phyloP scores from a whole-genome alignment of 768 basidiomycete species.

The Pluteus cervinus region DNA sequence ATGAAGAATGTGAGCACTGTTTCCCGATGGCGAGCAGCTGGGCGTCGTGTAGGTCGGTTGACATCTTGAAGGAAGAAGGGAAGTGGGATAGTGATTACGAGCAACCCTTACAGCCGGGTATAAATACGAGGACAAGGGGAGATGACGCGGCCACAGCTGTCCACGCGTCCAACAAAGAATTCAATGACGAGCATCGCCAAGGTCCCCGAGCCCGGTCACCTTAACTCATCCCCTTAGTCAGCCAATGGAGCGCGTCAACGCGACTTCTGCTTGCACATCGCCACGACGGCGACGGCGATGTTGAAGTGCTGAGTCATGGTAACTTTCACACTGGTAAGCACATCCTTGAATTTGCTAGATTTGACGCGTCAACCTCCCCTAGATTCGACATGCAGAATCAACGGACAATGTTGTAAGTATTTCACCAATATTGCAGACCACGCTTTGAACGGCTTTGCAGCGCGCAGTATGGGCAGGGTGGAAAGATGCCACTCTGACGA shows the following conservation, averaged over 20 bases:
- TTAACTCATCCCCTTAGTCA: no score
- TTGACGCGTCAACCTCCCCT: background rate
- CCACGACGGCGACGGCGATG: no score
- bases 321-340: slow-evolving; percentile 4
- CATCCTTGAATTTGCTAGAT: background rate
- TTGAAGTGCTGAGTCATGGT: no score
- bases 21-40: slow-evolving; percentile 62
- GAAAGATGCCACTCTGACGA: slow-evolving; percentile 66
- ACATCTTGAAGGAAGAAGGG: slow-evolving; percentile 14
- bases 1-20: slow-evolving; percentile 63
- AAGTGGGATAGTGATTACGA: slow-evolving; percentile 4
- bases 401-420: slow-evolving; percentile 64
- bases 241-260: no score
- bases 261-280: no score
- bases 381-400: slow-evolving; percentile 78
- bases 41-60: slow-evolving; percentile 34
- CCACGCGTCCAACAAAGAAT: slow-evolving; percentile 8
- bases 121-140: slow-evolving; percentile 1
- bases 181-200: no score
- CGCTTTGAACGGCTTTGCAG: slow-evolving; percentile 8
- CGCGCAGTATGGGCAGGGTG: slow-evolving; percentile 65
- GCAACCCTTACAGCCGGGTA: background rate
- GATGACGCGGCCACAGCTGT: slow-evolving; percentile 13
- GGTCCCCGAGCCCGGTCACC: no score
- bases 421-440: background rate